Evolutionary conservation across 352 stramenopile genomes (phyloP).

Genomic region (Hyphochytrium catenoides): DNA sequence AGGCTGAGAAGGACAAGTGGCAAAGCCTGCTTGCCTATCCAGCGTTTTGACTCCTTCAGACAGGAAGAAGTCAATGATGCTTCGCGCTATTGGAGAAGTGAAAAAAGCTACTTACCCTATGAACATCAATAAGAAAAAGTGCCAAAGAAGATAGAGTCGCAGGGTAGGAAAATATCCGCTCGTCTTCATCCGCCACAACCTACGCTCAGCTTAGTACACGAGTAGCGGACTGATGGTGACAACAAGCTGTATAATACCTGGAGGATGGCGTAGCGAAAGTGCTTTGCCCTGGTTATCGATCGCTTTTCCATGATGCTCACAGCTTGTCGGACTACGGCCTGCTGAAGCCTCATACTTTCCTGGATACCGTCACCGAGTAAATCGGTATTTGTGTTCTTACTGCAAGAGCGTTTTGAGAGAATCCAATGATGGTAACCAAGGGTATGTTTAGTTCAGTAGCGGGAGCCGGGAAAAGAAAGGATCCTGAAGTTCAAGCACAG

Average conservation of each 20-base stretch:
- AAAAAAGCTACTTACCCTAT: conserved; percentile 79
- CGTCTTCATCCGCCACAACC: conserved; percentile 41
- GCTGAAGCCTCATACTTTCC: conserved; percentile 81
- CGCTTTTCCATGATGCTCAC: conserved; percentile 84
- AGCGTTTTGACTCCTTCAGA: too few species aligned
- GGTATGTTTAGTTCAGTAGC: not conserved
- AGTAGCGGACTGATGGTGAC: too few species aligned
- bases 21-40: conserved; percentile 19
- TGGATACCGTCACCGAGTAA: conserved; percentile 79
- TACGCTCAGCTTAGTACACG: too few species aligned
- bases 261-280: conserved; percentile 91
- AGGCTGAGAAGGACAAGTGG: conserved; percentile 32
- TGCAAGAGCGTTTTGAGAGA: not conserved
- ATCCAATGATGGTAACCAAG: not conserved
- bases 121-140: conserved; percentile 80
- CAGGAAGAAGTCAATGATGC: too few species aligned
- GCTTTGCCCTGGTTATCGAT: conserved; percentile 75
- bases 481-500: conserved; percentile 51
- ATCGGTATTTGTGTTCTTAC: conserved; percentile 13
- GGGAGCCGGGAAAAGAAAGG: conserved; percentile 29
- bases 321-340: conserved; percentile 73
- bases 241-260: too few species aligned
- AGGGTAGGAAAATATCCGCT: conserved; percentile 74
- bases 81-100: conserved; percentile 15
- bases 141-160: conserved; percentile 77